phyloP scores from a whole-genome alignment of 768 basidiomycete species.

The Phanerodontia chrysosporium region DNA sequence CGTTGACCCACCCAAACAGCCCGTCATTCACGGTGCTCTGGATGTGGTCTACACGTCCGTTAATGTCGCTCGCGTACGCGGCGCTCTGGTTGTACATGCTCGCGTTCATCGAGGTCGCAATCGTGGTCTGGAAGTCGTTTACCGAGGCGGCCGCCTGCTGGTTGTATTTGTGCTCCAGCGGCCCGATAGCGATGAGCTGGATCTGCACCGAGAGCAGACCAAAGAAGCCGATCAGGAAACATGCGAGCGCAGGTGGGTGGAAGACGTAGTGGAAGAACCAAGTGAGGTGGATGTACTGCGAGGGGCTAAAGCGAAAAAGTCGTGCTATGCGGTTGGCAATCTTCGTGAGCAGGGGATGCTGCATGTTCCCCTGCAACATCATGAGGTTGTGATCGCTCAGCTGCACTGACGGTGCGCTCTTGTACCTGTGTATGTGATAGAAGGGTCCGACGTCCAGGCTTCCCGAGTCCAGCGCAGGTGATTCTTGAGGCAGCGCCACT shows the following conservation, averaged over 20 bases:
- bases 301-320: constrained; percentile 50
- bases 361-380: constrained; percentile 61
- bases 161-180: constrained; percentile 67
- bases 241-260: constrained; percentile 85
- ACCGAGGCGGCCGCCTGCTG: constrained; percentile 56
- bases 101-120: constrained; percentile 72
- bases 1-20: constrained; percentile 93
- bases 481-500: constrained; percentile 67
- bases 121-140: constrained; percentile 62
- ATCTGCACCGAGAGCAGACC: constrained; percentile 84
- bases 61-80: constrained; percentile 74
- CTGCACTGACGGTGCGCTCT: constrained; percentile 46
- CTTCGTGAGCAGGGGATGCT: constrained; percentile 71
- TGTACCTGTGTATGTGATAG: constrained; percentile 40
- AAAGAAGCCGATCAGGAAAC: constrained; percentile 90
- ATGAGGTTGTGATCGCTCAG: constrained; percentile 76
- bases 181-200: constrained; percentile 76
- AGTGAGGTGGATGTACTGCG: constrained; percentile 63
- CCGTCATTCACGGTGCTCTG: constrained; percentile 81
- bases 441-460: constrained; percentile 75
- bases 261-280: constrained; percentile 94
- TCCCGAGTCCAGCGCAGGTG: constrained; percentile 69
- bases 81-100: constrained; percentile 82
- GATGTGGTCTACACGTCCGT: constrained; percentile 60
- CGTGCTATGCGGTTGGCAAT: constrained; percentile 52